A percentile compares a stretch with the other conserved stretches of the same genome.
These are phyloP conservation scores for Neurospora hispaniola DNA, from an alignment of 495 filamentous ascomycete genomes.

Conservation along the genomic window DNA sequence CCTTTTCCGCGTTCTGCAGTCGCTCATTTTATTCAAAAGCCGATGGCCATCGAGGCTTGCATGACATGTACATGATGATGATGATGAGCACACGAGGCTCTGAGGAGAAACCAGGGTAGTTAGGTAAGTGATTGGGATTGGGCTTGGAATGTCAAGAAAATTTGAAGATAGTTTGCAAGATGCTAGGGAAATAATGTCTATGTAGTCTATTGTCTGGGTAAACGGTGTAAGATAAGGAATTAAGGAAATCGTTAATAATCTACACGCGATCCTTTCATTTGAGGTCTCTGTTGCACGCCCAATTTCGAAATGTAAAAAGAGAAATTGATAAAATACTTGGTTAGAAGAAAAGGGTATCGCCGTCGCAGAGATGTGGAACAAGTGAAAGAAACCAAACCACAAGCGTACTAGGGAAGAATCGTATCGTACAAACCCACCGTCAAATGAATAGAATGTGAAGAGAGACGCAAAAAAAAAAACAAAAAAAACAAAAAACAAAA, in stretches of 20 bases:
- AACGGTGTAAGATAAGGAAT: not conserved
- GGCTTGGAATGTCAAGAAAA: not conserved
- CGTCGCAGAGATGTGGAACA: not conserved
- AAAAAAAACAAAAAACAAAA: too few relatives aligned
- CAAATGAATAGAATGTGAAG: too few relatives aligned
- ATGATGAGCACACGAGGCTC: not conserved
- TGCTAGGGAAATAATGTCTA: not conserved
- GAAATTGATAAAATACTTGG: not conserved
- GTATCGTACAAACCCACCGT: not conserved
- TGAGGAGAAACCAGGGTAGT: not conserved
- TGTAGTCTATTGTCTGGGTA: not conserved
- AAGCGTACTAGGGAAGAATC: not conserved
- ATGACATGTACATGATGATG: not conserved
- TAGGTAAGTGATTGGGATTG: not conserved
- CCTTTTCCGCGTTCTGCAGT: not conserved
- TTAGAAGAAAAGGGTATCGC: not conserved
- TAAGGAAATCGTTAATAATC: not conserved
- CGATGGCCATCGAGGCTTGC: not conserved
- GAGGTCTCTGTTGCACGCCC: not conserved
- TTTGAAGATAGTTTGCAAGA: not conserved
- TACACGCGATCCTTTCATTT: not conserved
- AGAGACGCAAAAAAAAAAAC: not conserved
- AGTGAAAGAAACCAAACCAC: not conserved
- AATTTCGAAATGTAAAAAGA: not conserved
- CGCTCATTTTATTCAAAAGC: not conserved